phyloP scores from a whole-genome alignment of 2,329 filamentous ascomycete species.

The Fusarium sp. region DNA sequence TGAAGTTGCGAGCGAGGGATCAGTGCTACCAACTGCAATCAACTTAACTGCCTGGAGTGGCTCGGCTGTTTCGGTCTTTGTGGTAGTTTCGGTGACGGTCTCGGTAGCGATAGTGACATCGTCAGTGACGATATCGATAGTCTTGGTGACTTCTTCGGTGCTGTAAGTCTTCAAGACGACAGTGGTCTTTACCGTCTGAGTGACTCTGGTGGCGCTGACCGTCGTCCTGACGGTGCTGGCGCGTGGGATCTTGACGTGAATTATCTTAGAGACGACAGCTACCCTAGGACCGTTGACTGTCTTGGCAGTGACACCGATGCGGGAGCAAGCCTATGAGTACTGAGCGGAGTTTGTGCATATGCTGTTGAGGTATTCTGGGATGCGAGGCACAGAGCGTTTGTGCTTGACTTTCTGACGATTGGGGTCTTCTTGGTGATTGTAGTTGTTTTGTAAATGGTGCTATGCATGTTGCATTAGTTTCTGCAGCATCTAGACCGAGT shows the following conservation, averaged over 20 bases:
- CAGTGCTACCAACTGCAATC: neutral
- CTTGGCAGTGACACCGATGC: neutral
- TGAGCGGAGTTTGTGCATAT: neutral
- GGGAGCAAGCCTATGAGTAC: neutral
- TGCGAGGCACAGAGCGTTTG: neutral
- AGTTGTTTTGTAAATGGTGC: neutral
- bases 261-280: neutral
- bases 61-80: neutral
- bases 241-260: neutral
- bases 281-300: neutral
- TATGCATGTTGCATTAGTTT: neutral
- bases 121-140: neutral
- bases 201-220: neutral
- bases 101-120: neutral
- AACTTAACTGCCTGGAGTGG: neutral
- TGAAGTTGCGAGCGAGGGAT: neutral
- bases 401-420: neutral
- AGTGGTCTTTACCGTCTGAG: neutral
- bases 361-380: neutral
- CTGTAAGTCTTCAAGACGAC: neutral
- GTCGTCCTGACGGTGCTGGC: neutral
- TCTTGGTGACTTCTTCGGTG: neutral
- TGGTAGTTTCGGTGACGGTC: neutral
- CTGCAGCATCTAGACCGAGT: neutral
- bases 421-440: neutral